Percentiles rank a stretch among this genome's conserved stretches.
These are phyloP conservation scores for Euclidium syriacum DNA, from an alignment of 345 rosid species.

Conservation along the genomic window DNA sequence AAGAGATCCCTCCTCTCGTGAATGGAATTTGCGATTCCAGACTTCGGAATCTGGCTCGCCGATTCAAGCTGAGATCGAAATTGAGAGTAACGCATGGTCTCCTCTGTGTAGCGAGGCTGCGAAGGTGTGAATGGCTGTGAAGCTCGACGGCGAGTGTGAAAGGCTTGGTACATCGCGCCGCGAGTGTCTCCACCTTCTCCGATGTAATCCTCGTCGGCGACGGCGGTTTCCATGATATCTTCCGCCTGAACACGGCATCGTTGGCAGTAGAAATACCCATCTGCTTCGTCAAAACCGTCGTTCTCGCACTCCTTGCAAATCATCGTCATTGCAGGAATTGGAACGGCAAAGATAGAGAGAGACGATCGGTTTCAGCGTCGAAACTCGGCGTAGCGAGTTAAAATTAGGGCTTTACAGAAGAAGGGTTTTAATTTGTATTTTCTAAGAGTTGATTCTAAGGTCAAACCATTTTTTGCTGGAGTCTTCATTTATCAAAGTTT, in stretches of 20 bases:
- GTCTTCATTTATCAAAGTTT: too few relatives aligned
- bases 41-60: too few relatives aligned
- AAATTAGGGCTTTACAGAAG: too few relatives aligned
- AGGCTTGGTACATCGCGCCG: slow-evolving; percentile 40
- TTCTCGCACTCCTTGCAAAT: slow-evolving; percentile 42
- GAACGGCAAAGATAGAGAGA: too few relatives aligned
- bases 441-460: too few relatives aligned
- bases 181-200: slow-evolving; percentile 37
- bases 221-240: slow-evolving; percentile 46
- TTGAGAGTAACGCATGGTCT: slow-evolving; percentile 22
- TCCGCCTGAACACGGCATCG: slow-evolving; percentile 43
- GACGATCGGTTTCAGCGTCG: too few relatives aligned
- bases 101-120: slow-evolving; percentile 15
- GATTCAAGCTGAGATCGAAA: slow-evolving; percentile 34
- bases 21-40: too few relatives aligned
- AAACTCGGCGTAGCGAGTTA: too few relatives aligned
- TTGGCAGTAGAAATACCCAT: slow-evolving; percentile 52
- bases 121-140: slow-evolving; percentile 8
- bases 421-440: too few relatives aligned
- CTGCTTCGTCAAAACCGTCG: slow-evolving; percentile 35
- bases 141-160: slow-evolving; percentile 31
- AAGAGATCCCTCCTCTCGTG: too few relatives aligned
- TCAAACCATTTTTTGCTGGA: too few relatives aligned
- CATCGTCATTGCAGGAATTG: too few relatives aligned
- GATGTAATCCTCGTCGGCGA: slow-evolving; percentile 54